These are phyloP conservation scores for Kockiozyma suomiensis DNA, from an alignment of 805 yeast genomes.

Conservation along the genomic window DNA sequence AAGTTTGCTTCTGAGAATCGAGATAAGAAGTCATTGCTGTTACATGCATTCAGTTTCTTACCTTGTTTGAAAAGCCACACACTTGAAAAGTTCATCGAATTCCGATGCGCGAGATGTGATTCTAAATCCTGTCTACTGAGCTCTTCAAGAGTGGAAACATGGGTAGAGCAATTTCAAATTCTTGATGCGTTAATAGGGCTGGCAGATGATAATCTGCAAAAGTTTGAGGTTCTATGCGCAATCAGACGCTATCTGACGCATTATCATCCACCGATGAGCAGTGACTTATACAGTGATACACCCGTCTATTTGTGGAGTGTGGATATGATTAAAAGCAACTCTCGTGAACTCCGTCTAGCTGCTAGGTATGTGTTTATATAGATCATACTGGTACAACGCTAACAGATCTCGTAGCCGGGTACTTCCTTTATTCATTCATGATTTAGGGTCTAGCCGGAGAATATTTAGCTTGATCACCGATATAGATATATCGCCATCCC, in stretches of 20 bases:
- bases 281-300: background rate
- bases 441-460: slow-evolving; percentile 4
- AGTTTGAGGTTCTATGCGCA: background rate
- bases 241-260: slow-evolving; percentile 4
- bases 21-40: background rate
- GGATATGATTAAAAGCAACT: background rate
- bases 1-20: background rate
- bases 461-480: slow-evolving; percentile 5
- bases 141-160: background rate
- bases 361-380: background rate
- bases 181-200: background rate
- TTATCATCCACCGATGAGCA: background rate
- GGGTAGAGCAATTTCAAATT: slow-evolving; percentile 3
- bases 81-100: background rate
- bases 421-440: slow-evolving; percentile 6
- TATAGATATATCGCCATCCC: background rate
- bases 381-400: background rate
- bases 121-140: too few relatives aligned
- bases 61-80: background rate
- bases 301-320: background rate
- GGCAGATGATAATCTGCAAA: background rate
- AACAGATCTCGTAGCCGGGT: slow-evolving; percentile 2
- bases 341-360: background rate
- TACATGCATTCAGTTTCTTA: background rate
- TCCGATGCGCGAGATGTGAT: background rate